Evolutionary conservation across 257 asterid species (phyloP).

Genomic region (Coffea canephora): DNA sequence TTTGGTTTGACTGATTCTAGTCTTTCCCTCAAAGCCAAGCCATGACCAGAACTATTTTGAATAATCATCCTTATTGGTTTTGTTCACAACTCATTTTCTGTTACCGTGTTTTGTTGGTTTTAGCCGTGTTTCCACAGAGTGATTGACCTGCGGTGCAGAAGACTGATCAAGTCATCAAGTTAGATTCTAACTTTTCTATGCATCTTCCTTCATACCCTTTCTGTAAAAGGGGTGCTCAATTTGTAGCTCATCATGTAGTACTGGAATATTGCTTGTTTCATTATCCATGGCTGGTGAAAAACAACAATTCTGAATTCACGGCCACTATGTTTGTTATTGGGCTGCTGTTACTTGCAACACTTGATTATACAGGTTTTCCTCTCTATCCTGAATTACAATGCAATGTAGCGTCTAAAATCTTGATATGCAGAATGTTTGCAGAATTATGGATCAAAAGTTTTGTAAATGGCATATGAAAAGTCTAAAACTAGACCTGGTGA

Average conservation of each 20-base stretch:
- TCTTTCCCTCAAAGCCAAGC: too few species aligned
- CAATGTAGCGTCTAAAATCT: not conserved
- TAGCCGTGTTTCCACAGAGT: slow-evolving; percentile 1
- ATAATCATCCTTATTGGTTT: too few species aligned
- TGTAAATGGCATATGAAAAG: too few species aligned
- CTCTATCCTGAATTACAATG: not conserved
- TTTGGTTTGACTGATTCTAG: too few species aligned
- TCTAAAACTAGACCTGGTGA: not conserved
- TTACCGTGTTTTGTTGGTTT: too few species aligned
- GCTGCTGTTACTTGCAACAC: slow-evolving; percentile 14
- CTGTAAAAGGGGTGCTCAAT: not conserved
- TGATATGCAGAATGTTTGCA: not conserved
- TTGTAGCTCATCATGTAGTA: too few species aligned
- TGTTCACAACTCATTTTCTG: too few species aligned
- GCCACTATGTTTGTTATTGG: slow-evolving; percentile 19
- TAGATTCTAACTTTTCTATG: not conserved
- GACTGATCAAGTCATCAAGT: not conserved
- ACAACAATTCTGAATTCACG: not conserved
- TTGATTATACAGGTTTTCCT: slow-evolving; percentile 21
- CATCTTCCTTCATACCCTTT: not conserved
- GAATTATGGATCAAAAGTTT: too few species aligned
- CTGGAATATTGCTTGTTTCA: not conserved
- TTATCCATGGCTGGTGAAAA: slow-evolving; percentile 13
- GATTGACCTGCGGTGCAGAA: not conserved
- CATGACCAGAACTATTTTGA: too few species aligned